Base-by-base conservation (phyloP, 2,329 filamentous ascomycete genomes). In the Botrytis elliptica region DNA sequence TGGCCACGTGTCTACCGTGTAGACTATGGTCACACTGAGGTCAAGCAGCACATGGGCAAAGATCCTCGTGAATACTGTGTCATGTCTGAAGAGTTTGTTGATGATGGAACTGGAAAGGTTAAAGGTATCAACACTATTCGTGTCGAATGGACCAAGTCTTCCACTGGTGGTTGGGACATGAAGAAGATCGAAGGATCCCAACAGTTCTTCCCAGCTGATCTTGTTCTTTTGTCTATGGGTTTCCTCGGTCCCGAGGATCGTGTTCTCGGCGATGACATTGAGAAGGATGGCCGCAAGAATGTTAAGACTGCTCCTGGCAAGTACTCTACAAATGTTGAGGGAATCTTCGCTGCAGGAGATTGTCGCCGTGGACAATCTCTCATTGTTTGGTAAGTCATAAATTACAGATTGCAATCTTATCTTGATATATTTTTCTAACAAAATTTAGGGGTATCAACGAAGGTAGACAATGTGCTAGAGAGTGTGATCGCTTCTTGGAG, bases 1-100 rank as follows among this genome's bases (percentile, higher is more conserved):
- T 98, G 95, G 95, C 95, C 95, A 74, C 93, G 95, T 80, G 95
- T 98, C 82, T 98, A 97, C 88, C 94, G 95, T 79, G 93, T 98
- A n/a, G 95, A 98, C 84, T 98, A 98, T 81, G 95, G 95, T 73
- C 95, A 98, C 86, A 92, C 92, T 25, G 95, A 98, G 84, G 95
- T 98, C 80, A 94, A 95, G 83, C 94, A 95, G 78, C 95, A 98
- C 86, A 95, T 95, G 86, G 95, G 95, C 84, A 95, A 95, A 82
- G 95, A 98, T 80, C 95, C 95, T 74, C 94, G 95, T 79, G 95
- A 98, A 85, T 98, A 93, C 87, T 98, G 95, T 86, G 94, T 98
- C 85, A 97, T 98, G 94, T 97, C 94, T 29, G 95, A 97, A 85
- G 93, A 97, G 80, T 98, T 98, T 79, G 93, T 97, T 75, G 93